Conservation (phyloP, 2,329 filamentous ascomycete genomes). For the Ceratocystis destructans region DNA sequence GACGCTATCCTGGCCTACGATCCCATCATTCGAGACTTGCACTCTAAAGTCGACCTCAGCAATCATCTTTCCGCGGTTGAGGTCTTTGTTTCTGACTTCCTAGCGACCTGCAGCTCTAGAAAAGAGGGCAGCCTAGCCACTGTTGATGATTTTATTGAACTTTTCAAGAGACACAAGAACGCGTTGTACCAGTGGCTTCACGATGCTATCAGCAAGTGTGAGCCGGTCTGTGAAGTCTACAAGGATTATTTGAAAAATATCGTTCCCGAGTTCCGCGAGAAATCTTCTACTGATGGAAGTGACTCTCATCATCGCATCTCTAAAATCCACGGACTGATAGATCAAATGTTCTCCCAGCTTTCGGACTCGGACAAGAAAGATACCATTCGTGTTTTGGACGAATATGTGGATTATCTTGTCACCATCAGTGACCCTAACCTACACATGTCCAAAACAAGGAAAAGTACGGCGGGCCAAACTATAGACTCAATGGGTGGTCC, state of each 20-base stretch:
- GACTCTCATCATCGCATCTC: background rate
- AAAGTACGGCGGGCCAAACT: slow-evolving; percentile 2
- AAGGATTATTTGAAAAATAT: slow-evolving; percentile 15
- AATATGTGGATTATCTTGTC: slow-evolving; percentile 17
- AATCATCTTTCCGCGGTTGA: slow-evolving; percentile 55
- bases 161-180: slow-evolving; percentile 50
- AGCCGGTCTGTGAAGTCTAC: slow-evolving; percentile 12
- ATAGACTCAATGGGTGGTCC: slow-evolving; percentile 16
- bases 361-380: slow-evolving; percentile 4
- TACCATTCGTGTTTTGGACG: slow-evolving; percentile 1
- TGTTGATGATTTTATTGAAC: slow-evolving; percentile 56
- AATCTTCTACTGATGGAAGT: background rate
- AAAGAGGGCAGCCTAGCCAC: slow-evolving; percentile 34
- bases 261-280: slow-evolving; percentile 12
- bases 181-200: slow-evolving; percentile 58
- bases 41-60: slow-evolving; percentile 56
- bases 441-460: slow-evolving; percentile 1
- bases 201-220: slow-evolving; percentile 32
- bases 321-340: slow-evolving; percentile 13
- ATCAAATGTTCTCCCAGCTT: slow-evolving; percentile 3
- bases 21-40: slow-evolving; percentile 57
- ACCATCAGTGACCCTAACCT: slow-evolving; percentile 16
- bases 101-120: slow-evolving; percentile 29
- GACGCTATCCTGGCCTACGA: slow-evolving; percentile 56
- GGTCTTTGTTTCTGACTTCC: slow-evolving; percentile 55